phyloP scores from a whole-genome alignment of 805 yeast genomes.

The Sugiyamaella mastotermitis region DNA sequence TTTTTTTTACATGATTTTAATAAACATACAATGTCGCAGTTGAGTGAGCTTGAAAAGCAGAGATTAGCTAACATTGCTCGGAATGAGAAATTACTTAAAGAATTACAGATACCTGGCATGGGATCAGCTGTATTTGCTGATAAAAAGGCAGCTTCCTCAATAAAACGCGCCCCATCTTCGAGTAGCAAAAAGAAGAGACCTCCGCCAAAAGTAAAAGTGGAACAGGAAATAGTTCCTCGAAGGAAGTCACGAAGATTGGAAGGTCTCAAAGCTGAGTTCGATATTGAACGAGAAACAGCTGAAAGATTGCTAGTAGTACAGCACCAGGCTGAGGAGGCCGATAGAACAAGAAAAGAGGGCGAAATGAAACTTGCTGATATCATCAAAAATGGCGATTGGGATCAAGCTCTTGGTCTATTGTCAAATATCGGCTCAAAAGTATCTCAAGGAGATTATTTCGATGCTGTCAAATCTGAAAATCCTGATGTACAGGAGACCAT shows the following conservation, averaged over 20 bases:
- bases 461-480: slow-evolving; percentile 36
- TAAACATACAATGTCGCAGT: slow-evolving; percentile 15
- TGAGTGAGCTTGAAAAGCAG: slow-evolving; percentile 29
- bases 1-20: background rate
- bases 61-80: slow-evolving; percentile 53
- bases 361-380: slow-evolving; percentile 28
- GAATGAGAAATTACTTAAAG: slow-evolving; percentile 66
- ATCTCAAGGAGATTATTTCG: slow-evolving; percentile 33
- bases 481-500: slow-evolving; percentile 44
- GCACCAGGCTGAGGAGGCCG: slow-evolving; percentile 36
- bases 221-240: slow-evolving; percentile 42
- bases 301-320: slow-evolving; percentile 18
- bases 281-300: slow-evolving; percentile 31
- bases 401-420: slow-evolving; percentile 29
- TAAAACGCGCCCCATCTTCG: background rate
- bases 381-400: slow-evolving; percentile 32
- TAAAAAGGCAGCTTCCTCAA: slow-evolving; percentile 19
- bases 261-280: slow-evolving; percentile 57
- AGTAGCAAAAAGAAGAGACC: slow-evolving; percentile 5
- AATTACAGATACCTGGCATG: slow-evolving; percentile 59
- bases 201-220: slow-evolving; percentile 19
- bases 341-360: slow-evolving; percentile 46
- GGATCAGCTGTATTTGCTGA: slow-evolving; percentile 49
- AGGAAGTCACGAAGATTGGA: slow-evolving; percentile 76
- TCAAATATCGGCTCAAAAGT: slow-evolving; percentile 23